Evolutionary conservation across 768 basidiomycete species (phyloP), one percentile per base, ranked within the genome.

Genomic region (Tylopilus vinaceipallidus): DNA sequence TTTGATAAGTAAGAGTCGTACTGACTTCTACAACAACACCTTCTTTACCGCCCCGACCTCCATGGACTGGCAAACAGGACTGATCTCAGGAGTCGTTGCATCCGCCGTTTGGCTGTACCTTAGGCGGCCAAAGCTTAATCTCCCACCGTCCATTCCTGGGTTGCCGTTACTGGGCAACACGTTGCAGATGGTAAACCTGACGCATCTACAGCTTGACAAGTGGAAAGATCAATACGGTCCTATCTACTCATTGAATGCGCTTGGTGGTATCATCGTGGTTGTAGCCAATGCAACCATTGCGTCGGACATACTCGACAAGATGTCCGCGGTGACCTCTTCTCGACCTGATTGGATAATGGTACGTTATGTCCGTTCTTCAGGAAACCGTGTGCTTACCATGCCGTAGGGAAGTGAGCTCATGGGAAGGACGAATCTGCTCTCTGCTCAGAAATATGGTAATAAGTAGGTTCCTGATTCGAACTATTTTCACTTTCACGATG

Each of bases 271-370:
- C n/a, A 53, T 53, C 14, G 47, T 49, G 17, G 47, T 53, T n/a
- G 36, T 52, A 23, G 51, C 51, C n/a, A 53, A 53, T 11, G 47
- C 47, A 38, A 29, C 47, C 16, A 43, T 49, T 10, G 51, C 51
- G 4, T 53, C 36, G 6, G 51, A 53, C 4, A 49, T 42, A 26
- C 42, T 49, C 0, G 51, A 53, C 19, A 53, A 49, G 19, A 52
- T 49, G 51, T 49, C 51, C 10, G 41, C 51, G 5, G 47, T 49
- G 3, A 53, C 47, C 13, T 49, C 47, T 11, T 49, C 46, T 12
- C 41, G 47, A 6, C 51, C 47, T 49, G 47, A 49, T 39, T 43
- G 47, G 47, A 49, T 49, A 30, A 49, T 53, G 52, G 52, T 53
- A 34, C 20, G 36, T n/a, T 20, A 32, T 14, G 26, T 19, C 14